Evolutionary conservation across 768 basidiomycete species (phyloP), one percentile per base, ranked within the genome.

Genomic region (Termitomyces sp.): DNA sequence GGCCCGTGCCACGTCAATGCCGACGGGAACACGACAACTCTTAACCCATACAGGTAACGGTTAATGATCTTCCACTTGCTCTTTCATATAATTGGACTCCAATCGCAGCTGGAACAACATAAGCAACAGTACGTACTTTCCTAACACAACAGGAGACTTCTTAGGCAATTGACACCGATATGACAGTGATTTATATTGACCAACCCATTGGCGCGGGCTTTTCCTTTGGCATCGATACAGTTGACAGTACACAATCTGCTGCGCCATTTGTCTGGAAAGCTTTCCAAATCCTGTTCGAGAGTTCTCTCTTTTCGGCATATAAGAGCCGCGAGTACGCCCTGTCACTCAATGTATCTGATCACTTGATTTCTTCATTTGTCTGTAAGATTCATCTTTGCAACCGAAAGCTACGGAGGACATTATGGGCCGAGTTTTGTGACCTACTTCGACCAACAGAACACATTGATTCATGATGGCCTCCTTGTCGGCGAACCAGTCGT

Each of bases 321-420:
- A 65, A 79, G 57, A 81, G 76, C 42, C 74, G 85, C 65, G 83
- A 87, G 85, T 84, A 64, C 42, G 81, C 61, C 14, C 2, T 14
- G 11, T n/a, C 14, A 14, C 20, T 25, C 5, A 10, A 1, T 56
- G 5, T 29, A 43, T 17, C 20, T 4, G 9, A 20, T 34, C 34
- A 12, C n/a, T 10, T 45, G 5, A 4, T 43, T 8, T n/a, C 15
- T 25, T 17, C 2, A 8, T 63, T 25, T 11, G 1, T 45, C 17
- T 45, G 2, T 38, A 43, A 86, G 86, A 65, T 86, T 88, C 64
- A 81, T 86, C 42, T 78, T 88, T 50, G 79, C 84, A 2, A 86
- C 86, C 5, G 86, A 89, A 68, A 86, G 84, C 55, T 89, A 86
- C 58, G 87, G 87, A 6, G 86, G 86, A 0, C 86, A 88, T 66